phyloP scores from a whole-genome alignment of 2,329 filamentous ascomycete genomes.

The Penicillium vulpinum region DNA sequence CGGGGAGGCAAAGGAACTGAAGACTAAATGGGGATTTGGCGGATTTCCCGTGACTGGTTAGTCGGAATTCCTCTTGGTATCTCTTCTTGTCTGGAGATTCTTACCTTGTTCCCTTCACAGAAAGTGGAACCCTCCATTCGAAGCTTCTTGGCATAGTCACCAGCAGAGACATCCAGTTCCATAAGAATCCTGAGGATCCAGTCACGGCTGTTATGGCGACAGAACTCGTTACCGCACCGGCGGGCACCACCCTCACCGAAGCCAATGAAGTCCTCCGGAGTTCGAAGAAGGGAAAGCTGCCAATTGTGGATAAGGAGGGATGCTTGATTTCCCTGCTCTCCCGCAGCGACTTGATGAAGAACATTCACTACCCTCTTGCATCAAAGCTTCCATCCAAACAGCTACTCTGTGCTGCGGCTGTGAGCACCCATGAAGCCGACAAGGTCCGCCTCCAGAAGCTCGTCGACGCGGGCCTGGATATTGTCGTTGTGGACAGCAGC shows the following conservation, averaged over 20 bases:
- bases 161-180: constrained; percentile 96
- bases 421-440: constrained; percentile 92
- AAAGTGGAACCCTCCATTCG: constrained; percentile 86
- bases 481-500: constrained; percentile 92
- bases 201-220: constrained; percentile 94
- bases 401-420: constrained; percentile 89
- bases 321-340: constrained; percentile 92
- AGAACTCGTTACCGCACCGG: constrained; percentile 82
- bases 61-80: constrained; percentile 35
- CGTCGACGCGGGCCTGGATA: constrained; percentile 90
- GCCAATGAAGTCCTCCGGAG: constrained; percentile 90
- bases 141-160: constrained; percentile 98
- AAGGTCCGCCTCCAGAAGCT: constrained; percentile 82
- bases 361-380: constrained; percentile 92
- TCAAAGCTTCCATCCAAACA: constrained; percentile 98
- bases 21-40: constrained; percentile 98
- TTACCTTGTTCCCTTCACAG: constrained; percentile 49
- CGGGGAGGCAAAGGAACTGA: constrained; percentile 83
- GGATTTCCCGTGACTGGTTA: constrained; percentile 98
- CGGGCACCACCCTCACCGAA: constrained; percentile 79
- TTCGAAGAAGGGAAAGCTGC: constrained; percentile 98
- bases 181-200: constrained; percentile 68
- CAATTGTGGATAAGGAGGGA: constrained; percentile 78
- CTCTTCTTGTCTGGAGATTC: not conserved
- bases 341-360: constrained; percentile 96